phyloP scores from a whole-genome alignment of 1,284 basidiomycete species.

The Marasmius fiardii region DNA sequence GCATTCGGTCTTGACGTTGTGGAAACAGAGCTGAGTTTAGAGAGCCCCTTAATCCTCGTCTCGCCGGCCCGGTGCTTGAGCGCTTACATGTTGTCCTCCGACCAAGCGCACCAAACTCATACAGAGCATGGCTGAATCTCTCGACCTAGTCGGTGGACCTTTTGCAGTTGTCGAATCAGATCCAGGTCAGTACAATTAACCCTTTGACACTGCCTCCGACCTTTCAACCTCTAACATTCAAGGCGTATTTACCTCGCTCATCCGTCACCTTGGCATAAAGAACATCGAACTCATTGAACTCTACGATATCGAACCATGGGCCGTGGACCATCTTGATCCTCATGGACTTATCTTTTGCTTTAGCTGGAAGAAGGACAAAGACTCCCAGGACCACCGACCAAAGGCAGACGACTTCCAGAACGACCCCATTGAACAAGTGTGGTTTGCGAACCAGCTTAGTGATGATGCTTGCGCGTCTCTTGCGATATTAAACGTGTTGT shows the following conservation, averaged over 20 bases:
- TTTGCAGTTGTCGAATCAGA: slow-evolving; percentile 64
- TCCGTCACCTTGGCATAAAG: slow-evolving; percentile 46
- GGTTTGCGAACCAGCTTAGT: slow-evolving; percentile 67
- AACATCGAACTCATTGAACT: slow-evolving; percentile 54
- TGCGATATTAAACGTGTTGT: slow-evolving; percentile 54
- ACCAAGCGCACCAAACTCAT: too few species aligned
- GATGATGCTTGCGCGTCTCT: slow-evolving; percentile 62
- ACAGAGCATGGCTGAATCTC: too few species aligned
- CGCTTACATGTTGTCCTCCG: too few species aligned
- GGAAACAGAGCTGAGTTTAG: too few species aligned
- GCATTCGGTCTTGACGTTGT: too few species aligned
- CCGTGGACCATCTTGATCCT: slow-evolving; percentile 51
- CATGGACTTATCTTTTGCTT: slow-evolving; percentile 61
- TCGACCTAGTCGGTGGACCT: slow-evolving; percentile 51
- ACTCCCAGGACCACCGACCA: slow-evolving; percentile 17
- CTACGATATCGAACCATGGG: slow-evolving; percentile 60
- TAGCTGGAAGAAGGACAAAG: slow-evolving; percentile 45
- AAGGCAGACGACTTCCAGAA: slow-evolving; percentile 46
- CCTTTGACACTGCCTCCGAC: neutral
- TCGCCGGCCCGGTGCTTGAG: too few species aligned
- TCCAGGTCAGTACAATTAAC: slow-evolving; percentile 34
- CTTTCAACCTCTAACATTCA: neutral
- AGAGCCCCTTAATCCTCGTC: too few species aligned
- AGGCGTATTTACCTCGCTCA: slow-evolving; percentile 59
- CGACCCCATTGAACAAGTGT: slow-evolving; percentile 49